Percentiles rank a stretch among this genome's conserved stretches.
These are phyloP conservation scores for Collybia nuda DNA, from an alignment of 768 basidiomycete genomes.

Conservation along the genomic window DNA sequence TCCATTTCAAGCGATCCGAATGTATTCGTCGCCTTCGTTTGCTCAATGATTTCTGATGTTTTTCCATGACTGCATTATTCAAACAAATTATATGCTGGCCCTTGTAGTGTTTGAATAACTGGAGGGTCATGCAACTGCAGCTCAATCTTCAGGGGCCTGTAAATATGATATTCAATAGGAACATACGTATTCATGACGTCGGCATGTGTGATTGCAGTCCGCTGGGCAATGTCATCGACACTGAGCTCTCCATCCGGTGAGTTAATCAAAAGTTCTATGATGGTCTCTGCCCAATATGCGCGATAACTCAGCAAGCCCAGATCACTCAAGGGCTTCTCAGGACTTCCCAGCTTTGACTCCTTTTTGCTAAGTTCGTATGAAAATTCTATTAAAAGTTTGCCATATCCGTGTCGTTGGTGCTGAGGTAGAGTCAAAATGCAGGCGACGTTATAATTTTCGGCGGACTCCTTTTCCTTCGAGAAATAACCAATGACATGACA, in stretches of 20 bases:
- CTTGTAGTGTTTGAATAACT: constrained; percentile 95
- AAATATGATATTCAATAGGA: too few relatives aligned
- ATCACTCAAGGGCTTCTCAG: constrained; percentile 97
- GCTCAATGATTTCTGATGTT: constrained; percentile 79
- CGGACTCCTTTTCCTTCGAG: constrained; percentile 98
- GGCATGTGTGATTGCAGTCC: constrained; percentile 90
- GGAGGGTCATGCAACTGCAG: constrained; percentile 84
- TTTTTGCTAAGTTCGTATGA: constrained; percentile 97
- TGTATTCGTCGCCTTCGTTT: constrained; percentile 82
- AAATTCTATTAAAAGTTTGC: constrained; percentile 95
- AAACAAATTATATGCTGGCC: constrained; percentile 92
- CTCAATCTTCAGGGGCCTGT: not conserved
- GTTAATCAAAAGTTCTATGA: constrained; percentile 83
- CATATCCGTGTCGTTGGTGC: constrained; percentile 95
- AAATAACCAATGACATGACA: constrained; percentile 98
- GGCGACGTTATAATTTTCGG: constrained; percentile 98
- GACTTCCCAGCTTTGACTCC: constrained; percentile 93
- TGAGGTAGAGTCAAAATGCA: constrained; percentile 99
- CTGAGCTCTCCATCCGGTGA: constrained; percentile 78
- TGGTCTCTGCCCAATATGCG: constrained; percentile 97
- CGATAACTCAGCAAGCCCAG: constrained; percentile 90
- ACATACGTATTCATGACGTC: constrained; percentile 99
- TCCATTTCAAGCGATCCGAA: constrained; percentile 84
- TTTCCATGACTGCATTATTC: constrained; percentile 87
- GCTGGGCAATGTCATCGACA: constrained; percentile 96